Evolutionary conservation across 2,329 filamentous ascomycete genomes (phyloP), one percentile per base, ranked within the genome.

Genomic region (Aspergillus amoenus): DNA sequence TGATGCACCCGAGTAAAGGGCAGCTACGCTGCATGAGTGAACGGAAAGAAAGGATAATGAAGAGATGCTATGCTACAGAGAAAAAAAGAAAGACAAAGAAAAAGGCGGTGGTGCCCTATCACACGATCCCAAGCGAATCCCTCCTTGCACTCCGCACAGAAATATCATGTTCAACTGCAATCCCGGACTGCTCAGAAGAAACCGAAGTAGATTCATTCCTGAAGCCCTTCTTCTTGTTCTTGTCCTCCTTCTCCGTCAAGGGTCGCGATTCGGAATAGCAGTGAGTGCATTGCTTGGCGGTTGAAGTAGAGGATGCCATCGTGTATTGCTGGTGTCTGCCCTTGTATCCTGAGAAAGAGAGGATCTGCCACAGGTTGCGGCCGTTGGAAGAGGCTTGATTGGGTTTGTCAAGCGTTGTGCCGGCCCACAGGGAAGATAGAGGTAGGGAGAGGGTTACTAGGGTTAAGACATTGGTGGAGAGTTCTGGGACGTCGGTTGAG

Each of bases 371-470:
- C 12, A 72, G 55, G 30, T 69, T 71, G 37, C 64, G 64, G 11
- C 61, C 59, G 12, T 53, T 59, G 13, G 52, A 51, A 40, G 34
- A 44, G 17, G 41, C 50, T 13, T 37, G 34, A 13, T 48, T 61
- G 11, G 52, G 37, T 30, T 65, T 58, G 13, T 70, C 68, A 21
- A 75, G 65, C 17, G 70, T 70, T 18, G 75, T 71, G 5, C 77
- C 72, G 13, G 87, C 87, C 87, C 87, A 89, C 62, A 89, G 80
- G 17, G 85, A 83, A 13, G 85, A 87, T 11, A 89, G 77, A 1
- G 87, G 87, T 15, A 89, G 80, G 60, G 84, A 85, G 58, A 88
- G 79, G 56, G 82, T 82, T 37, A 87, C 82, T 18, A 85, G 71
- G 15, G 85, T 85, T 8, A 85, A 72, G 53, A 84, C 77, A 58